Conservation (phyloP, 352 stramenopile genomes). For the Phytophthora palmivora region DNA sequence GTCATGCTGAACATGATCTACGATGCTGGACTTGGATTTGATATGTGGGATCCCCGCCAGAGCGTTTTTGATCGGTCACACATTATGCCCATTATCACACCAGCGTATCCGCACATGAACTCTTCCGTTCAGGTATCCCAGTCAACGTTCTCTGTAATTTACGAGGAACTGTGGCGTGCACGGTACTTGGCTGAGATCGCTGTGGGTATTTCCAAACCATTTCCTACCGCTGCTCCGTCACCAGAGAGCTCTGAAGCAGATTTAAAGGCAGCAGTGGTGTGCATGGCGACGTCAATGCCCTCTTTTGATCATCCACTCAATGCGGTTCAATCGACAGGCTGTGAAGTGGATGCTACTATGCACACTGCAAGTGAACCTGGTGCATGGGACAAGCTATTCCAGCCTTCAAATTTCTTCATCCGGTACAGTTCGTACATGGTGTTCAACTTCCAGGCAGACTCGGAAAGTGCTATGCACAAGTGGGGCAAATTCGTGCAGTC, state of each 20-base stretch:
- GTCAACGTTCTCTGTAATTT: conserved; percentile 93
- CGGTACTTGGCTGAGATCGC: conserved; percentile 76
- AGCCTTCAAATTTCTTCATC: conserved; percentile 86
- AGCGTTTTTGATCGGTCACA: conserved; percentile 91
- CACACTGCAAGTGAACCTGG: conserved; percentile 13
- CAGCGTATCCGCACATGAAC: conserved; percentile 98
- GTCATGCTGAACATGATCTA: conserved; percentile 90
- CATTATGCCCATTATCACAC: conserved; percentile 99
- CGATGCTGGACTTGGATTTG: conserved; percentile 78
- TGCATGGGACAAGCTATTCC: conserved; percentile 77
- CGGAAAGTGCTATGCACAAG: conserved; percentile 72
- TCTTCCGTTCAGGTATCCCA: conserved; percentile 96
- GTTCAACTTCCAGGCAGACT: conserved; percentile 70
- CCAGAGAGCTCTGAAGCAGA: conserved; percentile 38
- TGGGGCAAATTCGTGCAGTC: conserved; percentile 88
- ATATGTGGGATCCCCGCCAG: conserved; percentile 89
- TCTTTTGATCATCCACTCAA: conserved; percentile 31
- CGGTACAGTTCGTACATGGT: conserved; percentile 83
- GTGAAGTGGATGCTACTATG: no score
- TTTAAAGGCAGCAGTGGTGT: conserved; percentile 46
- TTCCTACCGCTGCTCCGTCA: conserved; percentile 28
- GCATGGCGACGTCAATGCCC: conserved; percentile 44
- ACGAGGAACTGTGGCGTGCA: conserved; percentile 90
- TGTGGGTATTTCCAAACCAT: conserved; percentile 53
- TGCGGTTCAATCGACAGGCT: conserved; percentile 15